Evolutionary conservation across 441 rosid genomes (phyloP).

Genomic region (Populus tomentosa): DNA sequence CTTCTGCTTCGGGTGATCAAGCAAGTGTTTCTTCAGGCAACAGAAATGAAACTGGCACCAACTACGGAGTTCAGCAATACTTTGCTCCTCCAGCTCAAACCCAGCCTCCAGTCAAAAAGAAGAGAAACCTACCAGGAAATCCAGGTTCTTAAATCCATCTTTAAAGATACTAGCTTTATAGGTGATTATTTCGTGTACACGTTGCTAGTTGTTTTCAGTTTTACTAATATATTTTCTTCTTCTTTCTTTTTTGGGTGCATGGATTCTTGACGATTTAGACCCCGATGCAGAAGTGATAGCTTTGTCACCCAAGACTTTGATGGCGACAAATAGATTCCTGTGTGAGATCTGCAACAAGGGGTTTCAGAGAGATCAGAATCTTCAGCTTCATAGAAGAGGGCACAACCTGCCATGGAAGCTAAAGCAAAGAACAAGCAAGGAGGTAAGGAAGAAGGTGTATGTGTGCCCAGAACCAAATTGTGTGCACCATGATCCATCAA

Average conservation of each 20-base stretch:
- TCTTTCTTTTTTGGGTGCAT: neutral
- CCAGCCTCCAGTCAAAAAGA: slow-evolving; percentile 56
- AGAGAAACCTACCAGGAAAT: slow-evolving; percentile 75
- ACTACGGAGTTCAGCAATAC: slow-evolving; percentile 34
- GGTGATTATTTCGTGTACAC: neutral
- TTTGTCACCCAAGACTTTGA: slow-evolving; percentile 70
- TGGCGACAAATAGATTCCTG: slow-evolving; percentile 74
- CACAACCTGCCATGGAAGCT: slow-evolving; percentile 88
- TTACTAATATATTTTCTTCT: neutral
- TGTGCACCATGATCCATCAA: slow-evolving; percentile 79
- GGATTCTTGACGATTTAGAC: slow-evolving; percentile 33
- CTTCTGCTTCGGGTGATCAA: slow-evolving; percentile 73
- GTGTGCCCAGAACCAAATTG: slow-evolving; percentile 77
- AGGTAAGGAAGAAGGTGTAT: slow-evolving; percentile 66
- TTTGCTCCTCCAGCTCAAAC: slow-evolving; percentile 38
- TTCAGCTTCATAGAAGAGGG: slow-evolving; percentile 79
- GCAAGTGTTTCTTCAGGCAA: slow-evolving; percentile 82
- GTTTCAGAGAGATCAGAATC: slow-evolving; percentile 82
- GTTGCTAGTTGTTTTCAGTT: neutral
- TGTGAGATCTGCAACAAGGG: slow-evolving; percentile 90
- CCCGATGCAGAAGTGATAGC: slow-evolving; percentile 30
- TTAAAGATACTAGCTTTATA: neutral
- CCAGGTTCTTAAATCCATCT: slow-evolving; percentile 45
- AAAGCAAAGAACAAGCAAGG: slow-evolving; percentile 70
- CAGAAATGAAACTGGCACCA: slow-evolving; percentile 42